phyloP scores from a whole-genome alignment of 176 grass and related monocot species.

The Hsuehochloa calcarea region DNA sequence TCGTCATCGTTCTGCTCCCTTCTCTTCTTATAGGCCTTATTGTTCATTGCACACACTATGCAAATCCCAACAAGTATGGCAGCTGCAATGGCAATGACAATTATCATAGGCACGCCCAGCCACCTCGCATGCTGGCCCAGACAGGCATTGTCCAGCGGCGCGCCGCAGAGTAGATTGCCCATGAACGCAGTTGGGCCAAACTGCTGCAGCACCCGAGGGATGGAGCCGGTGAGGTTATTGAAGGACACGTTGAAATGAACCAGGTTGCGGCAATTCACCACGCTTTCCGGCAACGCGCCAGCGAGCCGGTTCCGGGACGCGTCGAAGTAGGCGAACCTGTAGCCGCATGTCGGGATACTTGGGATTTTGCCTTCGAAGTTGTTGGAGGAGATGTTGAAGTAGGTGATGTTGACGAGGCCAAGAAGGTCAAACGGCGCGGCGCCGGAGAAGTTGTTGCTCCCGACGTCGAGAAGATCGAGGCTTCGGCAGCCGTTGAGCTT shows the following conservation, averaged over 20 bases:
- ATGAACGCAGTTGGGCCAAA: slow-evolving; percentile 42
- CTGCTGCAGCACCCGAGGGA: slow-evolving; percentile 49
- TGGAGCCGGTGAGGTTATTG: slow-evolving; percentile 52
- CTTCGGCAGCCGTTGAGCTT: slow-evolving; percentile 46
- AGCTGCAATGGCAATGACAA: slow-evolving; percentile 47
- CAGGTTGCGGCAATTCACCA: slow-evolving; percentile 44
- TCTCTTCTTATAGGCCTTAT: slow-evolving; percentile 36
- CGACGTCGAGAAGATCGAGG: slow-evolving; percentile 56
- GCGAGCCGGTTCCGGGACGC: slow-evolving; percentile 43
- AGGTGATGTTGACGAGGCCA: slow-evolving; percentile 50
- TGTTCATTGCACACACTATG: slow-evolving; percentile 54
- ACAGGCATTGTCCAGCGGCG: slow-evolving; percentile 30
- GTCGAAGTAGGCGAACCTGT: slow-evolving; percentile 48
- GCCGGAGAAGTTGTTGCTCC: slow-evolving; percentile 58
- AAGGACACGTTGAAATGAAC: slow-evolving; percentile 53
- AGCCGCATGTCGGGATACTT: slow-evolving; percentile 39
- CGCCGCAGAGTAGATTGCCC: slow-evolving; percentile 47
- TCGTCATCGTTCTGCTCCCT: slow-evolving; percentile 5
- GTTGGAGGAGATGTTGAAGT: slow-evolving; percentile 68
- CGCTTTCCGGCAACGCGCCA: slow-evolving; percentile 30
- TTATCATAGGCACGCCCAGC: slow-evolving; percentile 40
- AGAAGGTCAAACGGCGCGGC: slow-evolving; percentile 39
- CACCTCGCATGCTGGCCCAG: neutral
- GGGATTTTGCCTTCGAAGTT: slow-evolving; percentile 50
- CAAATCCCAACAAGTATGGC: slow-evolving; percentile 55